Percentiles rank a stretch among this genome's conserved stretches.
phyloP scores from a whole-genome alignment of 805 yeast genomes.

The Jamesozyma jinghongensis region DNA sequence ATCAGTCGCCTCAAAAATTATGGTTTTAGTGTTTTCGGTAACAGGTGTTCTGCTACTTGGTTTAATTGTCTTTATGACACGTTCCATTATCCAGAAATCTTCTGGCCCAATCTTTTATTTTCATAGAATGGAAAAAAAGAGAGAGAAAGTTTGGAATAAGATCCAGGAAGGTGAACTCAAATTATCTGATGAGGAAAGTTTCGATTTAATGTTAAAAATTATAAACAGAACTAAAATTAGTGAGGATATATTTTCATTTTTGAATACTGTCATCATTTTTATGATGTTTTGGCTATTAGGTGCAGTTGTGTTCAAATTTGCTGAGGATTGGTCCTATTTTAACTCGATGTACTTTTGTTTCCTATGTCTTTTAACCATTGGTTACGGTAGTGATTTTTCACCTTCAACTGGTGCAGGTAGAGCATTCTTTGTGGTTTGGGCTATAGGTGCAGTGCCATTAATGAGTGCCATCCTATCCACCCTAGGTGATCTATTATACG shows the following conservation, averaged over 20 bases:
- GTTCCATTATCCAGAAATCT: constrained; percentile 53
- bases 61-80: constrained; percentile 58
- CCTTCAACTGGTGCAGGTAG: constrained; percentile 60
- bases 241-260: constrained; percentile 35
- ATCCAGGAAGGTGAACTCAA: constrained; percentile 10
- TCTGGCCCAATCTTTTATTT: constrained; percentile 56
- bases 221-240: constrained; percentile 33
- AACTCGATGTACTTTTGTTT: constrained; percentile 67
- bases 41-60: constrained; percentile 69
- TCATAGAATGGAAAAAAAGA: constrained; percentile 48
- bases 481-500: constrained; percentile 44
- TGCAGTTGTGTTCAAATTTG: constrained; percentile 47
- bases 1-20: constrained; percentile 44
- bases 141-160: constrained; percentile 29
- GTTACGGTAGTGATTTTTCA: constrained; percentile 76
- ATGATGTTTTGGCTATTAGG: constrained; percentile 64
- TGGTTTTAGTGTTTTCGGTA: constrained; percentile 54
- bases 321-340: constrained; percentile 68
- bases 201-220: constrained; percentile 46
- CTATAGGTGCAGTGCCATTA: constrained; percentile 71
- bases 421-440: constrained; percentile 72
- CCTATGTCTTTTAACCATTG: constrained; percentile 68
- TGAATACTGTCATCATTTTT: constrained; percentile 37
- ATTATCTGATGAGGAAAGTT: constrained; percentile 40
- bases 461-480: constrained; percentile 75